These are phyloP conservation scores for Capsella rubella DNA, from an alignment of 441 rosid species.

Conservation along the genomic window DNA sequence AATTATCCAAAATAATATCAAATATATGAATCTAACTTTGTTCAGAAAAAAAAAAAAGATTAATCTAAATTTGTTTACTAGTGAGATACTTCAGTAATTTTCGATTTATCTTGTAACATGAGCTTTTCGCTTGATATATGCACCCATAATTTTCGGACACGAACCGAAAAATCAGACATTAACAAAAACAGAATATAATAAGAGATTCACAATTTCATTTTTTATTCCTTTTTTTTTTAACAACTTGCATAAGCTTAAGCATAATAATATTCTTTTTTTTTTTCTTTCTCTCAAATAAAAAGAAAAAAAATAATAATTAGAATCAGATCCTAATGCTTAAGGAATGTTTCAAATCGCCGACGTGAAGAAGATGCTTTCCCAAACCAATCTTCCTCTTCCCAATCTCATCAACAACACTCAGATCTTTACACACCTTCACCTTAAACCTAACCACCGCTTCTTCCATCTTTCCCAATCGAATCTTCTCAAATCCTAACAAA, in stretches of 20 bases:
- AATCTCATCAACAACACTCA: conserved; percentile 75
- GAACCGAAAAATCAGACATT: not conserved
- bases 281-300: not conserved
- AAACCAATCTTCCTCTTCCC: conserved; percentile 73
- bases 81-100: no score
- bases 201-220: conserved; percentile 38
- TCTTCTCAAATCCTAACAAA: conserved; percentile 76
- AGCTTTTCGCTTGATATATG: no score
- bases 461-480: conserved; percentile 50
- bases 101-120: no score
- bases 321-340: conserved; percentile 64
- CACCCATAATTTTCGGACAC: not conserved
- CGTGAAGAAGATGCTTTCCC: conserved; percentile 77
- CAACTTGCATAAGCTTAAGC: conserved; percentile 39
- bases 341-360: conserved; percentile 73
- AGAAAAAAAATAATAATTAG: conserved; percentile 22
- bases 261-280: conserved; percentile 13
- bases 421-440: conserved; percentile 76
- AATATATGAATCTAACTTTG: no score
- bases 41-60: no score
- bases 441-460: conserved; percentile 58
- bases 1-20: no score
- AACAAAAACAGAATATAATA: not conserved
- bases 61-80: no score
- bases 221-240: conserved; percentile 12